Conservation (phyloP, 2,329 filamentous ascomycete species). For the Colletotrichum filicis region DNA sequence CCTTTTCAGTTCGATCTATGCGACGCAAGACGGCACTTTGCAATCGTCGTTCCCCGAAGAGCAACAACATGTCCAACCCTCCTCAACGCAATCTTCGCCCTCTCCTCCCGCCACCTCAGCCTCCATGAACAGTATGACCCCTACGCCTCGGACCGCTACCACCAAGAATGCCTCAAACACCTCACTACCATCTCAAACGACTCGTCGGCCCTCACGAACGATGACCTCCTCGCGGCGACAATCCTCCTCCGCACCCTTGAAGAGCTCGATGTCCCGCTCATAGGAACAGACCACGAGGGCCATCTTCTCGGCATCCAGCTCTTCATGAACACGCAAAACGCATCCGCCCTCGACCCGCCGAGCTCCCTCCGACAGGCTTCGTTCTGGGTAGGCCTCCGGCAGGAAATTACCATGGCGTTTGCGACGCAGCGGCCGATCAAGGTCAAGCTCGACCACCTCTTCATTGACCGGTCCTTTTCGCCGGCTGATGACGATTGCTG, state of each 20-base stretch:
- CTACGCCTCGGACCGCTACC: constrained; percentile 62
- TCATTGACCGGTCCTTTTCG: constrained; percentile 62
- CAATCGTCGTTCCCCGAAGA: constrained; percentile 60
- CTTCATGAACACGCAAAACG: constrained; percentile 53
- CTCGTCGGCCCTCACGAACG: constrained; percentile 52
- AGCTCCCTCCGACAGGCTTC: constrained; percentile 61
- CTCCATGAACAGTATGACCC: constrained; percentile 54
- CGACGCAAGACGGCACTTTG: constrained; percentile 52
- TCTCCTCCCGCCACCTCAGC: constrained; percentile 63
- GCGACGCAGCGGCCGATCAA: constrained; percentile 57
- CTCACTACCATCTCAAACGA: constrained; percentile 53
- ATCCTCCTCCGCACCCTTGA: constrained; percentile 68
- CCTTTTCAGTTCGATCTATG: constrained; percentile 28
- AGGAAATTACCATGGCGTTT: constrained; percentile 69
- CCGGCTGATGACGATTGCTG: constrained; percentile 62
- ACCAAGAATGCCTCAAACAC: constrained; percentile 57
- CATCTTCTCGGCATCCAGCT: constrained; percentile 57
- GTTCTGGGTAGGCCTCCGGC: constrained; percentile 67
- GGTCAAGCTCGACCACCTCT: constrained; percentile 59
- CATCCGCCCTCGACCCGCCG: constrained; percentile 48
- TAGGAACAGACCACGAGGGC: constrained; percentile 57
- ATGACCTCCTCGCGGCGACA: constrained; percentile 64
- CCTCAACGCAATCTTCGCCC: constrained; percentile 63
- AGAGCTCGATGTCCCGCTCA: constrained; percentile 54
- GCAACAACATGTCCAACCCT: constrained; percentile 61